Percentiles rank a stretch among this genome's conserved stretches.
phyloP scores from a whole-genome alignment of 2,329 filamentous ascomycete species.

The Coleophoma eucalyptorum region DNA sequence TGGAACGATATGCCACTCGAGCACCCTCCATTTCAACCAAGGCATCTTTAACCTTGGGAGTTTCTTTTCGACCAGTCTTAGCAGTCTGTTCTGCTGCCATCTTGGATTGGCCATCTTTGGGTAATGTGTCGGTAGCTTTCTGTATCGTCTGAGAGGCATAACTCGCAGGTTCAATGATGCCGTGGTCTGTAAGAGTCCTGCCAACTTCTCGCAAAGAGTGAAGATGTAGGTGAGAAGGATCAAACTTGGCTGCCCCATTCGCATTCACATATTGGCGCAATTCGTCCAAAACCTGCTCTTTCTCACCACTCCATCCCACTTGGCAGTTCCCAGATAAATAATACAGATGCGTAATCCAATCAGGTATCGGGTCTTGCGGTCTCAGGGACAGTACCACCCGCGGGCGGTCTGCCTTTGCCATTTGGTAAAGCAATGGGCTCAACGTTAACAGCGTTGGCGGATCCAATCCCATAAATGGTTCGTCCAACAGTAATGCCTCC shows the following conservation, averaged over 20 bases:
- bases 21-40: conserved; percentile 87
- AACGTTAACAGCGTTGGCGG: conserved; percentile 73
- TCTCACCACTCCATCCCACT: conserved; percentile 62
- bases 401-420: conserved; percentile 65
- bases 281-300: conserved; percentile 54
- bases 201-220: conserved; percentile 23
- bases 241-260: conserved; percentile 1
- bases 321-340: conserved; percentile 66
- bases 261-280: conserved; percentile 44
- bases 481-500: conserved; percentile 81
- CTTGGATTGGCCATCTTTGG: neutral
- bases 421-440: conserved; percentile 63
- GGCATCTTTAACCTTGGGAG: conserved; percentile 52
- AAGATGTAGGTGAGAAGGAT: conserved; percentile 11
- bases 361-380: conserved; percentile 81
- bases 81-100: neutral
- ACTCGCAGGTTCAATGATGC: conserved; percentile 15
- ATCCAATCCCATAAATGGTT: conserved; percentile 95
- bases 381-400: conserved; percentile 73
- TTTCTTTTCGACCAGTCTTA: neutral
- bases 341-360: conserved; percentile 85
- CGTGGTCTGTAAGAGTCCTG: conserved; percentile 18
- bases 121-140: neutral
- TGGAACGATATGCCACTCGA: conserved; percentile 74
- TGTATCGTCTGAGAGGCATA: neutral